Base-by-base conservation (phyloP, 805 yeast species). In the Saccharomycopsis synnaedendra region DNA sequence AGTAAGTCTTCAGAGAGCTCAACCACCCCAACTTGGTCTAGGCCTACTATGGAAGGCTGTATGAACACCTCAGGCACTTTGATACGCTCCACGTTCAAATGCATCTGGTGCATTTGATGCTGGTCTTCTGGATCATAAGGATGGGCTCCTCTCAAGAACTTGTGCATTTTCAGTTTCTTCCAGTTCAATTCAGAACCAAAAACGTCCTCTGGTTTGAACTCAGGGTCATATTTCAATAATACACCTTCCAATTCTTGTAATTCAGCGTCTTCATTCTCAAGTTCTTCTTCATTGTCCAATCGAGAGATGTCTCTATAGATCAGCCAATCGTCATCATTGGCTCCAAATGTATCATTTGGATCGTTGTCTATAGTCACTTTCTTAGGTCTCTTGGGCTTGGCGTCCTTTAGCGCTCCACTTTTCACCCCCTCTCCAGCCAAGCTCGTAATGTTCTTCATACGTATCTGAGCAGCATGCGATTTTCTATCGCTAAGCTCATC, bases 271-370 rank as follows among this genome's bases (percentile, higher is more conserved):
- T 83, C 89, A 46, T 78, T 85, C 49, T 83, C 95, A 52, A 85
- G 82, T 34, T 76, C 76, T 56, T 87, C 96, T 50, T 82, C 88
- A 55, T 88, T 85, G 30, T 80, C 82, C 11, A 72, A 81, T 53
- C 75, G 77, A 19, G 86, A 76, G 48, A 88, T 83, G 58, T 86
- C 93, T 57, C 93, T 75, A 61, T 90, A 90, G 11, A 87, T 80
- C 28, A 83, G 78, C 97, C 97, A 90, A 63, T 93, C 98, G 48
- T 85, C 95, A 60, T 90, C 97, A 58, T 87, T 80, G 2, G 96
- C 89, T 48, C 97, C 97, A 64, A 90, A 89, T 0, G 89, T 85
- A 64, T 90, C 97, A 57, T 80, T 86, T 10, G 94, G 95, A 61
- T 87, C 97, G 55, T 85, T 86, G 58, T 86, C 96, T 34, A 85